phyloP scores from a whole-genome alignment of 768 basidiomycete species.

The Termitomyces sp. region DNA sequence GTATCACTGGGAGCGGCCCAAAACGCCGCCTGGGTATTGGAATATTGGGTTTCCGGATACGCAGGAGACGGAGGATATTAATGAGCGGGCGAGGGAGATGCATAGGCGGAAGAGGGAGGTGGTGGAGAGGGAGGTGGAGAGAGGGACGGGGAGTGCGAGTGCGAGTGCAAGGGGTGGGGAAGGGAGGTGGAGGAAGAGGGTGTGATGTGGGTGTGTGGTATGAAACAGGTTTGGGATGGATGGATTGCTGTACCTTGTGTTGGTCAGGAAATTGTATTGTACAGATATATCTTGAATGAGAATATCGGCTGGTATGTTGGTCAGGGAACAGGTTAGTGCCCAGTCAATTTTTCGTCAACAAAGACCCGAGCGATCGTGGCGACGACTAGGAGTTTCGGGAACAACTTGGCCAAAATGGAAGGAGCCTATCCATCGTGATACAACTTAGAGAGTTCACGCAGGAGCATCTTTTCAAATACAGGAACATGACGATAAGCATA shows the following conservation, averaged over 20 bases:
- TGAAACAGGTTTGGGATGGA: not conserved
- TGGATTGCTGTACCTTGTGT: not conserved
- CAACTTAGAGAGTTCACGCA: no score
- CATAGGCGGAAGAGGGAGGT: slow-evolving; percentile 57
- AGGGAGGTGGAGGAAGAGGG: slow-evolving; percentile 34
- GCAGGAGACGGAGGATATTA: slow-evolving; percentile 76
- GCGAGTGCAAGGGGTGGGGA: slow-evolving; percentile 38
- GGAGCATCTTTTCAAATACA: no score
- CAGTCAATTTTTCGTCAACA: no score
- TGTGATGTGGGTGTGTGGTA: not conserved
- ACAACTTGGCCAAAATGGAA: no score
- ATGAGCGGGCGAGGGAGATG: slow-evolving; percentile 69
- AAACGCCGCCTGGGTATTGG: slow-evolving; percentile 88
- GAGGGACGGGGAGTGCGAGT: slow-evolving; percentile 32
- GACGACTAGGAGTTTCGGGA: no score
- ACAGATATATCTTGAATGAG: no score
- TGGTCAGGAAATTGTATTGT: no score
- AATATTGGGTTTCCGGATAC: slow-evolving; percentile 87
- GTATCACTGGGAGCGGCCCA: slow-evolving; percentile 62
- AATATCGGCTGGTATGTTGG: no score
- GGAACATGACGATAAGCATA: no score
- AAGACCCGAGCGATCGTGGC: no score
- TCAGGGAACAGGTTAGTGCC: no score
- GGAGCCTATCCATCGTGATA: no score
- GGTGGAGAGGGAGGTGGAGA: slow-evolving; percentile 49